Conservation (phyloP, 495 filamentous ascomycete species). For the Neurospora africana region DNA sequence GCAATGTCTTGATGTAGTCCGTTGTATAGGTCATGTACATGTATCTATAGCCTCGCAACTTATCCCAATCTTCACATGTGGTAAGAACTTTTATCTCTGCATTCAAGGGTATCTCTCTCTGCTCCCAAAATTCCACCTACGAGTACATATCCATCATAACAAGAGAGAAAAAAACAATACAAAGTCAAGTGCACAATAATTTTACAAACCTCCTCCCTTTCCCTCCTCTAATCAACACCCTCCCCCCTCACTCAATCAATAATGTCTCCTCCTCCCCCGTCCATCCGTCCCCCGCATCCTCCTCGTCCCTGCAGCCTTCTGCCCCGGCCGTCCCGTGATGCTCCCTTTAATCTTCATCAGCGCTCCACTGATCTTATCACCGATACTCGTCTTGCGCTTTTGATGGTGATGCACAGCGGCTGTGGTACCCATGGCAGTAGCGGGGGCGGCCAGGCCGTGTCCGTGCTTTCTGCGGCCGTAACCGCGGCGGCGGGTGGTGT, state of each 20-base stretch:
- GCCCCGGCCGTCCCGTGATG: conserved; percentile 48
- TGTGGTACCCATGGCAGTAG: neutral
- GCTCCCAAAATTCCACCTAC: neutral
- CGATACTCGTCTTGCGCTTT: conserved; percentile 44
- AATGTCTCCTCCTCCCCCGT: conserved; percentile 25
- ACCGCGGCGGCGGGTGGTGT: conserved; percentile 4
- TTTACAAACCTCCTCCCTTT: neutral
- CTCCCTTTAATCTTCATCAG: conserved; percentile 55
- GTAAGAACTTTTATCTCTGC: neutral
- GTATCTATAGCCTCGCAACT: neutral
- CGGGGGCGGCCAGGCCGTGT: conserved; percentile 12
- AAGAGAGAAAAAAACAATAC: neutral
- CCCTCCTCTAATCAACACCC: neutral
- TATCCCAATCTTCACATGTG: neutral
- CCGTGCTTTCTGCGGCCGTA: neutral
- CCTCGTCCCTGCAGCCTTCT: conserved; percentile 62
- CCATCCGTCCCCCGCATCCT: conserved; percentile 66
- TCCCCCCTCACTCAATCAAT: neutral
- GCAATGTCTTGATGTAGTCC: neutral
- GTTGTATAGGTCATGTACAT: no score
- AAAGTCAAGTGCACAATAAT: neutral
- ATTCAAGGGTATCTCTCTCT: neutral
- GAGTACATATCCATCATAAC: neutral
- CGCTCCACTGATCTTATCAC: conserved; percentile 61
- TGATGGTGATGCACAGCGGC: conserved; percentile 39